These are phyloP conservation scores for Fusarium secorum DNA, from an alignment of 2,329 filamentous ascomycete genomes.

Conservation along the genomic window DNA sequence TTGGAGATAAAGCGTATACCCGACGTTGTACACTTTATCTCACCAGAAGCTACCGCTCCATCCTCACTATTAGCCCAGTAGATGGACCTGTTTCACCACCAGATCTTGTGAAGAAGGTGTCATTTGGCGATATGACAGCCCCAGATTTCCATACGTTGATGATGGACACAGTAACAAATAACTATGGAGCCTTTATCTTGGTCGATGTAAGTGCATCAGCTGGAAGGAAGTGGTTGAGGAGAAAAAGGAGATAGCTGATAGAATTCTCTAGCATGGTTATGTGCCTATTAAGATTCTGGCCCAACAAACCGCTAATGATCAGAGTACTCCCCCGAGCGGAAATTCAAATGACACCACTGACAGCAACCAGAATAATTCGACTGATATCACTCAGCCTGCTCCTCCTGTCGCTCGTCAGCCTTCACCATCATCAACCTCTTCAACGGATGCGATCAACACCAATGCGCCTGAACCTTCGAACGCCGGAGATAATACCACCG, in stretches of 20 bases:
- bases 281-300: slow-evolving; percentile 7
- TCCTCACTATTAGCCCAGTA: slow-evolving; percentile 6
- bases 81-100: slow-evolving; percentile 20
- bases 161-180: slow-evolving; percentile 14
- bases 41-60: slow-evolving; percentile 10
- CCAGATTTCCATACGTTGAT: slow-evolving; percentile 39
- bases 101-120: slow-evolving; percentile 43
- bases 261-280: slow-evolving; percentile 3
- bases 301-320: not conserved
- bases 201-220: slow-evolving; percentile 32
- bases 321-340: not conserved
- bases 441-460: not conserved
- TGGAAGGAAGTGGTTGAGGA: not conserved
- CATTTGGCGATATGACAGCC: slow-evolving; percentile 38
- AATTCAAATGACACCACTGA: not conserved
- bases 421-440: not conserved
- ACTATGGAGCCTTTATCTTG: slow-evolving; percentile 34
- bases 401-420: not conserved
- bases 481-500: not conserved
- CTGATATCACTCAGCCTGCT: not conserved
- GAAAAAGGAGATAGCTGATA: not conserved
- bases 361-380: not conserved
- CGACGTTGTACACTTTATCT: slow-evolving; percentile 28
- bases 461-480: no score
- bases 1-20: slow-evolving; percentile 21